phyloP scores from a whole-genome alignment of 208 protist genomes.

The Leishmania guyanensis region DNA sequence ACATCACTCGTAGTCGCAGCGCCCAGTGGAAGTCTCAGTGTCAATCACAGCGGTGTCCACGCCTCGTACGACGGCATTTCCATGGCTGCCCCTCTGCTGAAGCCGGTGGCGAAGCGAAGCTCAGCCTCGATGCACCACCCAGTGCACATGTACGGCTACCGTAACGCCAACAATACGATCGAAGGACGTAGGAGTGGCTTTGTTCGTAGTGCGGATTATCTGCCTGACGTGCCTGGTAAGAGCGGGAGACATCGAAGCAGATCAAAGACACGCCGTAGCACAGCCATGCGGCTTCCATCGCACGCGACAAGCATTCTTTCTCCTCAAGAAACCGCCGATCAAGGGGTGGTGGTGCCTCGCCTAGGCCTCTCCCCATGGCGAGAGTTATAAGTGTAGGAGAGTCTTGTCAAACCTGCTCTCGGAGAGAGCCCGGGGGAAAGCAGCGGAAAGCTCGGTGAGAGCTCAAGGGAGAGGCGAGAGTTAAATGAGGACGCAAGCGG shows the following conservation, averaged over 20 bases:
- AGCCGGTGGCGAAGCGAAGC: background rate
- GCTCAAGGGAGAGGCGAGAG: background rate
- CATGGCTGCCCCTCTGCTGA: background rate
- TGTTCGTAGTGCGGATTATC: background rate
- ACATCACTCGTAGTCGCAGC: background rate
- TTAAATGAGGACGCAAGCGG: background rate
- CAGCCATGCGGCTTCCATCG: background rate
- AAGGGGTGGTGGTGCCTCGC: slow-evolving; percentile 6
- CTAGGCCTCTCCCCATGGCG: slow-evolving; percentile 9
- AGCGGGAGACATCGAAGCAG: background rate
- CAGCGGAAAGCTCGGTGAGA: background rate
- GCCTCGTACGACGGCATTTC: background rate
- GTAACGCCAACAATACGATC: background rate
- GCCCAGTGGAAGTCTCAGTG: background rate
- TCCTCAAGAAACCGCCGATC: slow-evolving; percentile 5
- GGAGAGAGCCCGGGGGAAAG: background rate
- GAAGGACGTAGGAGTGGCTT: background rate
- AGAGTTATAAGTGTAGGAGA: background rate
- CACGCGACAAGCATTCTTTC: slow-evolving; percentile 22
- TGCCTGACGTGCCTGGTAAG: background rate
- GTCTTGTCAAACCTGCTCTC: too few species aligned
- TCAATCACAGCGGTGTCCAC: background rate
- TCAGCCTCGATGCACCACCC: background rate
- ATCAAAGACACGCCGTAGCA: background rate
- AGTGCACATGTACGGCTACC: slow-evolving; percentile 15